Percentiles rank a stretch among this genome's conserved stretches.
Conservation (phyloP, 176 grass and related monocot species). For the Themeda triandra region DNA sequence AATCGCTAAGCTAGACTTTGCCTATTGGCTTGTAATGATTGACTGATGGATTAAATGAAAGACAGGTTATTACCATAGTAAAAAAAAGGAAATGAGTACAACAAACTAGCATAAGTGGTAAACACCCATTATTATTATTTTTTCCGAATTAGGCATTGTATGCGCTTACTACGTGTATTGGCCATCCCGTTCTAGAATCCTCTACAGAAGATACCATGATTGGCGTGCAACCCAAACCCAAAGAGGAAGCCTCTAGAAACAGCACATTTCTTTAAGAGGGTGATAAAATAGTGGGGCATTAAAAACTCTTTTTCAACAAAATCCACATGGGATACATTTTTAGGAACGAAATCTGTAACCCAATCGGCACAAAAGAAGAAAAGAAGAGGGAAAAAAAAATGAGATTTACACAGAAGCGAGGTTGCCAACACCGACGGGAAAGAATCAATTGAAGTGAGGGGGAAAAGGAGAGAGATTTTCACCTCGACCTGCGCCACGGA, state of each 20-base stretch:
- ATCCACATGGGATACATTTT: not conserved
- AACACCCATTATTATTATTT: not conserved
- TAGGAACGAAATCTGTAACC: not conserved
- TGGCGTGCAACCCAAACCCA: not conserved
- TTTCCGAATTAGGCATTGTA: not conserved
- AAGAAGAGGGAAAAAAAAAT: not conserved
- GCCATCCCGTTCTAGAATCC: constrained; percentile 29
- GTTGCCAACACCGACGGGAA: not conserved
- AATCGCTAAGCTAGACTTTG: not conserved
- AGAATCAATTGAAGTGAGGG: not conserved
- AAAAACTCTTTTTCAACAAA: not conserved
- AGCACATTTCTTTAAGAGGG: not conserved
- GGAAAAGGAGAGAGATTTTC: not conserved
- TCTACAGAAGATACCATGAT: constrained; percentile 15
- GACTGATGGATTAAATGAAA: not conserved
- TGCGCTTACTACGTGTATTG: not conserved
- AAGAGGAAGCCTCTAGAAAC: constrained; percentile 33
- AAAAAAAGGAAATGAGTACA: not conserved
- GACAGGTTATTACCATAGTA: not conserved
- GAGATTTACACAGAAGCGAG: not conserved
- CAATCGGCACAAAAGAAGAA: not conserved
- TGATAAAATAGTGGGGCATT: not conserved
- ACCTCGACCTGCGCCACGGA: constrained; percentile 35
- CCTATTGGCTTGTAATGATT: not conserved
- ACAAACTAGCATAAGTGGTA: not conserved